Evolutionary conservation across 176 grass and related monocot genomes (phyloP).

Genomic region (Poa annua): DNA sequence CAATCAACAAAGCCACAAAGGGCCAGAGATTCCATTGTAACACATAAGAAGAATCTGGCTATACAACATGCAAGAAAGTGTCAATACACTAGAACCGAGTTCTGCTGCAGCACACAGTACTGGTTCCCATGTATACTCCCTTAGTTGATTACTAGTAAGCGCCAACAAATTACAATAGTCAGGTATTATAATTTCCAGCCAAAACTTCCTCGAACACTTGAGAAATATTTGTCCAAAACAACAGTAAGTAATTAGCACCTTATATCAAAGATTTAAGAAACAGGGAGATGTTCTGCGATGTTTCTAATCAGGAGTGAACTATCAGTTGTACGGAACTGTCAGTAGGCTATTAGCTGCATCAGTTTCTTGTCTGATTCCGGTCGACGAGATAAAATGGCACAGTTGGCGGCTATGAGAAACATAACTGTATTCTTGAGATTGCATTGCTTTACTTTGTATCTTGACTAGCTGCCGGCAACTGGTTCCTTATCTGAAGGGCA

Average conservation of each 20-base stretch:
- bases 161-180: background rate
- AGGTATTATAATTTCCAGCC: background rate
- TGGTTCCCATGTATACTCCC: background rate
- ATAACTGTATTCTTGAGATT: background rate
- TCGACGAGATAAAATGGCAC: background rate
- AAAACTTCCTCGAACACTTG: background rate
- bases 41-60: background rate
- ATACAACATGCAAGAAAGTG: background rate
- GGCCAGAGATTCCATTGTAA: background rate
- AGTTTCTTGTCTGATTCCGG: background rate
- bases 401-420: background rate
- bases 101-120: too few relatives aligned
- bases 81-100: too few relatives aligned
- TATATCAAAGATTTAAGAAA: background rate
- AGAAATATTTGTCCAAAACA: background rate
- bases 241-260: background rate
- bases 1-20: background rate
- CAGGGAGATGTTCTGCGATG: background rate
- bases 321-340: background rate
- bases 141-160: background rate
- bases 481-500: conserved; percentile 20
- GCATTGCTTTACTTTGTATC: conserved; percentile 10
- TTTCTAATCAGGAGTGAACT: background rate
- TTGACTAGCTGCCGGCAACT: conserved; percentile 11
- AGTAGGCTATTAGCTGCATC: background rate